Conservation (phyloP, 1,139 yeast species). For the Candida labiduridarum region DNA sequence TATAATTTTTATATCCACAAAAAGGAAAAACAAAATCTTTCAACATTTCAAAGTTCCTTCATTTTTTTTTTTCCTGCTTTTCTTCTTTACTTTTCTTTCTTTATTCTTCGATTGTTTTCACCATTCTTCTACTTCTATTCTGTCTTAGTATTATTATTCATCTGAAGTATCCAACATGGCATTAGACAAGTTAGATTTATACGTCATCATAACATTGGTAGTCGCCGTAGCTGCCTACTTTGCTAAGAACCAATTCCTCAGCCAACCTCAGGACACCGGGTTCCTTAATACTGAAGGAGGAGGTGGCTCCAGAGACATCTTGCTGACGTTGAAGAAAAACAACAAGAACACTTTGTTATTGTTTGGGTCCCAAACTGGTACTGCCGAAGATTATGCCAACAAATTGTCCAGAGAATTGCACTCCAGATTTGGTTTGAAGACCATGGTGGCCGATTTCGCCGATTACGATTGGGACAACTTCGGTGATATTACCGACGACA, state of each 20-base stretch:
- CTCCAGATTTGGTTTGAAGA: constrained; percentile 76
- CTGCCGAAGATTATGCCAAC: constrained; percentile 97
- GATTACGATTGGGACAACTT: constrained; percentile 81
- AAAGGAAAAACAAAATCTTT: background rate
- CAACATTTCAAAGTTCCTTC: constrained; percentile 1
- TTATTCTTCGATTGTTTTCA: background rate
- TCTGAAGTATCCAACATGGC: constrained; percentile 29
- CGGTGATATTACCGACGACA: constrained; percentile 51
- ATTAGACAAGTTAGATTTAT: constrained; percentile 69
- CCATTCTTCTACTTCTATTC: background rate
- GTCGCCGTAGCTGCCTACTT: constrained; percentile 67
- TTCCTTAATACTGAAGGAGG: constrained; percentile 36
- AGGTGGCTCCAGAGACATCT: constrained; percentile 58
- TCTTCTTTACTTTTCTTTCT: constrained; percentile 1
- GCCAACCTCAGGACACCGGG: constrained; percentile 33
- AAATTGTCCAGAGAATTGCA: constrained; percentile 88
- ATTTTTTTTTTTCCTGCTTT: background rate
- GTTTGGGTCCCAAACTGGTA: constrained; percentile 97
- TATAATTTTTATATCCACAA: background rate
- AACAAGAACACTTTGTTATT: constrained; percentile 80
- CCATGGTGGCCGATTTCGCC: constrained; percentile 87
- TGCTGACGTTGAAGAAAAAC: constrained; percentile 60
- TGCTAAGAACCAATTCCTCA: constrained; percentile 52
- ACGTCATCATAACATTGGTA: constrained; percentile 67
- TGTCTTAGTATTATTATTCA: background rate